These are phyloP conservation scores for Beverwykella pulmonaria DNA, from an alignment of 495 filamentous ascomycete genomes.

Conservation along the genomic window DNA sequence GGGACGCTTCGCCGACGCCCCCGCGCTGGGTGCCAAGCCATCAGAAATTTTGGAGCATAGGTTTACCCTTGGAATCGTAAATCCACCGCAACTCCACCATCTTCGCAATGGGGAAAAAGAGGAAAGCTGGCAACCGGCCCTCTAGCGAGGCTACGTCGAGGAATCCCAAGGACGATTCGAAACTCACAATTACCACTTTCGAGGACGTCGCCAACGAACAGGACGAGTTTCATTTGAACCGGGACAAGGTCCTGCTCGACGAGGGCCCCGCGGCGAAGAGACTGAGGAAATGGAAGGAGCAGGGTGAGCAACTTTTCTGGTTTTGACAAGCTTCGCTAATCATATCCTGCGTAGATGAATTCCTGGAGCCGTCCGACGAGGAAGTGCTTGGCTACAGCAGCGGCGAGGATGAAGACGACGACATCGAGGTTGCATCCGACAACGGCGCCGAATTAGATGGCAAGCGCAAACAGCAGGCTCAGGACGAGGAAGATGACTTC, in stretches of 20 bases:
- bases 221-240: constrained; percentile 83
- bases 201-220: constrained; percentile 87
- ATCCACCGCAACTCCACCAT: not conserved
- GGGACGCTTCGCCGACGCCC: constrained; percentile 15
- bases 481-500: constrained; percentile 66
- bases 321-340: constrained; percentile 11
- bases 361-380: constrained; percentile 78
- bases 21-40: not conserved
- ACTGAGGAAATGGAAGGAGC: constrained; percentile 63
- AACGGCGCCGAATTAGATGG: constrained; percentile 51
- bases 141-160: constrained; percentile 47
- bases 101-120: constrained; percentile 72
- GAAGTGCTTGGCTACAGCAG: constrained; percentile 71
- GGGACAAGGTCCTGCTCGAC: constrained; percentile 83
- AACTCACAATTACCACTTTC: constrained; percentile 63
- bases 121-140: constrained; percentile 63
- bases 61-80: not conserved
- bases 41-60: constrained; percentile 4
- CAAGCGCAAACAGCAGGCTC: constrained; percentile 37
- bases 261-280: constrained; percentile 78
- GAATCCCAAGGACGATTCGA: constrained; percentile 55
- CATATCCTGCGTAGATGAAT: constrained; percentile 51
- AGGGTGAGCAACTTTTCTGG: constrained; percentile 51
- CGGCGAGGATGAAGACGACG: constrained; percentile 50
- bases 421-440: constrained; percentile 44